A percentile compares a stretch with the other conserved stretches of the same genome.
Conservation (phyloP, 2,329 filamentous ascomycete species). For the Fusarium gaditjirri region DNA sequence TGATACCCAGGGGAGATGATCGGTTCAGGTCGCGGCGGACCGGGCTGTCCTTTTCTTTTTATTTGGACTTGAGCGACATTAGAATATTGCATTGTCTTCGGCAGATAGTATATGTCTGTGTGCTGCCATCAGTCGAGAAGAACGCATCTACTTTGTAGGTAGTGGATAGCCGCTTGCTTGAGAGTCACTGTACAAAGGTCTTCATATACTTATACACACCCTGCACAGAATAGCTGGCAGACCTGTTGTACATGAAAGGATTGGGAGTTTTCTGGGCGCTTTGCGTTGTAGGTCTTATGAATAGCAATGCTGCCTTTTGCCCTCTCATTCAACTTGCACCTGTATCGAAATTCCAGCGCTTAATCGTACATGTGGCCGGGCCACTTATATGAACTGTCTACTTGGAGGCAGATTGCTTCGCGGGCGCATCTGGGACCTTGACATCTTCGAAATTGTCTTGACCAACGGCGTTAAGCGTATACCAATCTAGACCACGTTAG, state of each 20-base stretch:
- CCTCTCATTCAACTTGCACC: conserved; percentile 11
- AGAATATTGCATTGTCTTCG: conserved; percentile 26
- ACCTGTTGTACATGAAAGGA: conserved; percentile 38
- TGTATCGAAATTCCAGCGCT: conserved; percentile 11
- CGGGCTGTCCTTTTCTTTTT: conserved; percentile 37
- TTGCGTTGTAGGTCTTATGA: conserved; percentile 31
- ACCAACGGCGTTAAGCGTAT: conserved; percentile 83
- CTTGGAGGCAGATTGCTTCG: conserved; percentile 55
- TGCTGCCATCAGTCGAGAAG: conserved; percentile 23
- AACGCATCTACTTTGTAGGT: conserved; percentile 28
- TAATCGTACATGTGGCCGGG: conserved; percentile 2
- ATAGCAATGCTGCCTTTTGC: conserved; percentile 25
- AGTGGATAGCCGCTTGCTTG: conserved; percentile 27
- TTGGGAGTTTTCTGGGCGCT: conserved; percentile 32
- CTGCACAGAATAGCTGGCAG: conserved; percentile 33
- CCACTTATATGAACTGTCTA: conserved; percentile 27
- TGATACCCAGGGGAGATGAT: conserved; percentile 53
- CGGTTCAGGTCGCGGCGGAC: conserved; percentile 39
- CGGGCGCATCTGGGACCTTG: conserved; percentile 81
- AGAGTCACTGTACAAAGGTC: conserved; percentile 38
- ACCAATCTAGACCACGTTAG: conserved; percentile 58
- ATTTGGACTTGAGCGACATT: conserved; percentile 33
- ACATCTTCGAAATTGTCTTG: conserved; percentile 98
- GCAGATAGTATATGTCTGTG: conserved; percentile 21
- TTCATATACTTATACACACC: conserved; percentile 37